Evolutionary conservation across 257 asterid species (phyloP).

Genomic region (Petunia axillaris): DNA sequence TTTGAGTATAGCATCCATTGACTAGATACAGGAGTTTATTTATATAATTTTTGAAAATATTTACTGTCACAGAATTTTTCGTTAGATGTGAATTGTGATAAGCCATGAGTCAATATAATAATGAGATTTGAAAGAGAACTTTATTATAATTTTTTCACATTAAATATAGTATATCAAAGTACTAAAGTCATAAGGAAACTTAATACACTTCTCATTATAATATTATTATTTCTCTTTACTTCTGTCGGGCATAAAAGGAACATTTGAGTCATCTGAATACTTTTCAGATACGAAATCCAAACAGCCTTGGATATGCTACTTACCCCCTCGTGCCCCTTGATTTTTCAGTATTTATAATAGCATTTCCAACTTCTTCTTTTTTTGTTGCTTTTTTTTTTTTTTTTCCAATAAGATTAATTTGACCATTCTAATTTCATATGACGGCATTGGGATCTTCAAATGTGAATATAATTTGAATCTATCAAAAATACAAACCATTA

Average conservation of each 20-base stretch:
- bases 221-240: conserved; percentile 42
- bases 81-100: conserved; percentile 57
- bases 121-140: neutral
- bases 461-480: neutral
- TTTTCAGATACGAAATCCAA: conserved; percentile 50
- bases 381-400: neutral
- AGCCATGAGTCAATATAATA: conserved; percentile 41
- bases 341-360: neutral
- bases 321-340: conserved; percentile 22
- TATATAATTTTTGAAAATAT: neutral
- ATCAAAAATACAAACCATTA: neutral
- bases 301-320: conserved; percentile 29
- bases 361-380: neutral
- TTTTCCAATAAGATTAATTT: neutral
- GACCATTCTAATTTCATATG: neutral
- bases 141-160: neutral
- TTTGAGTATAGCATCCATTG: neutral
- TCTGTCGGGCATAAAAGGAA: conserved; percentile 55
- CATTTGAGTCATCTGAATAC: conserved; percentile 55
- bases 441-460: conserved; percentile 21
- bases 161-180: neutral
- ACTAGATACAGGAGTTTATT: neutral
- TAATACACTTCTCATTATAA: conserved; percentile 22
- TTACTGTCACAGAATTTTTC: conserved; percentile 48
- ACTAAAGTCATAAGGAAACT: neutral